A percentile compares a stretch with the other conserved stretches of the same genome.
Conservation (phyloP, 2,329 filamentous ascomycete species). For the Talaromyces verruculosus region DNA sequence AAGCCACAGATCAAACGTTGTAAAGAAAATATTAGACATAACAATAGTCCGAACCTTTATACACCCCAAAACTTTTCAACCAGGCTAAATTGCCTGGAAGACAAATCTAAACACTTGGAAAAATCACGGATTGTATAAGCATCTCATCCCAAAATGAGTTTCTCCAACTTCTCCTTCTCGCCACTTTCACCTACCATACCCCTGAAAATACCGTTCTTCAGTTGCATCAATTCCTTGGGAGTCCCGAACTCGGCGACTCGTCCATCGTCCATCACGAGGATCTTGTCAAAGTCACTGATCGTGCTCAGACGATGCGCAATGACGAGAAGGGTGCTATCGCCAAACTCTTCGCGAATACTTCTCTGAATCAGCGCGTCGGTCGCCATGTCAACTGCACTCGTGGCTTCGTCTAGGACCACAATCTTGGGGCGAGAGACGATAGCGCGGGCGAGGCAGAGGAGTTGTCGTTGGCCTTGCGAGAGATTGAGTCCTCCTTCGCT, state of each 20-base stretch:
- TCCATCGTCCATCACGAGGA: slow-evolving; percentile 58
- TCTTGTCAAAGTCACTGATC: slow-evolving; percentile 70
- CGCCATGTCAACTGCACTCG: slow-evolving; percentile 70
- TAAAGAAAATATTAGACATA: neutral
- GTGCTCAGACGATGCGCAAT: slow-evolving; percentile 72
- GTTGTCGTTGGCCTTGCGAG: slow-evolving; percentile 72
- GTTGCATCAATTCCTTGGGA: slow-evolving; percentile 16
- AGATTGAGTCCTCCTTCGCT: slow-evolving; percentile 73
- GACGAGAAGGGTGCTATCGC: slow-evolving; percentile 61
- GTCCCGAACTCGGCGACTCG: slow-evolving; percentile 17
- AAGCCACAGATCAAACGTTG: neutral
- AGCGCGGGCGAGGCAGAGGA: slow-evolving; percentile 70
- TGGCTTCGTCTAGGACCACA: slow-evolving; percentile 75
- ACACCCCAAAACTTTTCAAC: neutral
- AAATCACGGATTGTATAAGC: neutral
- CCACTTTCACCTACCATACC: slow-evolving; percentile 21
- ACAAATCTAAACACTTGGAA: neutral
- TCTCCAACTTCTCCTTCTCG: slow-evolving; percentile 21
- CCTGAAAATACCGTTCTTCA: slow-evolving; percentile 19
- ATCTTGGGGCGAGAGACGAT: slow-evolving; percentile 69
- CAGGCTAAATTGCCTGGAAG: neutral
- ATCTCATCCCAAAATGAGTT: slow-evolving; percentile 17
- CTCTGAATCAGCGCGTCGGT: slow-evolving; percentile 71
- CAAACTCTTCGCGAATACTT: slow-evolving; percentile 67
- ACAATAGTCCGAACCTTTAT: neutral